A percentile compares a stretch with the other conserved stretches of the same genome.
These are phyloP conservation scores for Calonectria pseudoreteaudii DNA, from an alignment of 2,329 filamentous ascomycete species.

Conservation along the genomic window DNA sequence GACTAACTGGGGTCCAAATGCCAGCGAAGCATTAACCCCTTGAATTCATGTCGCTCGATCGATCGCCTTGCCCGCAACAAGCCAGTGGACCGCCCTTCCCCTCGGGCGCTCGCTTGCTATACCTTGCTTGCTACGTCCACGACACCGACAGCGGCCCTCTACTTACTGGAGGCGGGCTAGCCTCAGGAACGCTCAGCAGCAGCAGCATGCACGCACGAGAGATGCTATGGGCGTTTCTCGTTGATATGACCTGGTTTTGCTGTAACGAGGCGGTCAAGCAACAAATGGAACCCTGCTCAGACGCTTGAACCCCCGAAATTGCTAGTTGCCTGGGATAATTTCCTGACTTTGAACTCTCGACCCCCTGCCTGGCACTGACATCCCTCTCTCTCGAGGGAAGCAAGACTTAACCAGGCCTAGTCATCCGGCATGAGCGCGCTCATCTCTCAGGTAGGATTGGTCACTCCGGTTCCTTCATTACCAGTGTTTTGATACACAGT, in stretches of 20 bases:
- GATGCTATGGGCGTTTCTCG: not conserved
- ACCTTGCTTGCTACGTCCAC: not conserved
- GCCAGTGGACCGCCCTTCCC: constrained; percentile 3
- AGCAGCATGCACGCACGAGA: not conserved
- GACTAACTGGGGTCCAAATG: constrained; percentile 8
- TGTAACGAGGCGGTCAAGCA: constrained; percentile 2
- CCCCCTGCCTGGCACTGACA: constrained; percentile 29
- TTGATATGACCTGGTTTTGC: not conserved
- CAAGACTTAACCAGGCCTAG: not conserved
- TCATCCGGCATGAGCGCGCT: constrained; percentile 2
- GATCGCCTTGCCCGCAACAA: constrained; percentile 11
- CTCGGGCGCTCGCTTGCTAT: constrained; percentile 3
- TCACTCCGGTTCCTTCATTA: not conserved
- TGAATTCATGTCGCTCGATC: constrained; percentile 21
- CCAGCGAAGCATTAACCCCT: constrained; percentile 23
- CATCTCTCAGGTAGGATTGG: constrained; percentile 13
- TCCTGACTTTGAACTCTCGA: constrained; percentile 33
- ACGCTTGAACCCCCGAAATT: constrained; percentile 39
- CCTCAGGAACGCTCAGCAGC: not conserved
- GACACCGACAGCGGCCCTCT: not conserved
- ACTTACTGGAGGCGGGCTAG: not conserved
- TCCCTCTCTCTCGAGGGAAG: not conserved
- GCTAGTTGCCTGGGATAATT: constrained; percentile 36
- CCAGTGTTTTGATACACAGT: not conserved
- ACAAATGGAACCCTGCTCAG: constrained; percentile 9